These are phyloP conservation scores for Trichoderma lentiforme DNA, from an alignment of 2,329 filamentous ascomycete species.

Conservation along the genomic window DNA sequence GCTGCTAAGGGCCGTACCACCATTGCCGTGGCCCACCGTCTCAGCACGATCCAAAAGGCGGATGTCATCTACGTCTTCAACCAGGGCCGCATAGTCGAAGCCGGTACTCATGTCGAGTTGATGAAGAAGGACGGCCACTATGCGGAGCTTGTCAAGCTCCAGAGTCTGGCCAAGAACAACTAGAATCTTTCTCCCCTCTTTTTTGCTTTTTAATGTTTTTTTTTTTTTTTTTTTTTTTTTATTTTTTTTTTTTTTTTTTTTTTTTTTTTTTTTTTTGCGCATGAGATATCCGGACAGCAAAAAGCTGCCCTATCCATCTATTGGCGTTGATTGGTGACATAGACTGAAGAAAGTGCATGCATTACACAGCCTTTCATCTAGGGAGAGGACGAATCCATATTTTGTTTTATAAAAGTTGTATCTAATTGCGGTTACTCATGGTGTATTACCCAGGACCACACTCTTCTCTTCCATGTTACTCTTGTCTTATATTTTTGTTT, in stretches of 20 bases:
- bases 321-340: constrained; percentile 13
- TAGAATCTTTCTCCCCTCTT: neutral
- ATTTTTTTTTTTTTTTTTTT: constrained; percentile 2
- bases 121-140: constrained; percentile 70
- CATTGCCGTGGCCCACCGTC: constrained; percentile 40
- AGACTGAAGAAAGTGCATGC: neutral
- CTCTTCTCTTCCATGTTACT: neutral
- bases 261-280: constrained; percentile 3
- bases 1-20: constrained; percentile 19
- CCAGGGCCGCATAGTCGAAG: constrained; percentile 79
- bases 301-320: constrained; percentile 10
- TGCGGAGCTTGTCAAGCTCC: constrained; percentile 74
- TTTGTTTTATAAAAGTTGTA: constrained; percentile 9
- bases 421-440: constrained; percentile 4
- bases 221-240: constrained; percentile 4
- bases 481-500: neutral
- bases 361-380: neutral
- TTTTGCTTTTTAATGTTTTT: neutral
- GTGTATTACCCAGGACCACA: neutral
- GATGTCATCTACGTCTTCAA: constrained; percentile 98
- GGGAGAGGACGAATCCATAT: neutral
- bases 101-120: constrained; percentile 73
- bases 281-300: constrained; percentile 16
- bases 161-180: constrained; percentile 65
- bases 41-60: constrained; percentile 91